phyloP scores from a whole-genome alignment of 306 rosid species.

The Rubus parviflorus region DNA sequence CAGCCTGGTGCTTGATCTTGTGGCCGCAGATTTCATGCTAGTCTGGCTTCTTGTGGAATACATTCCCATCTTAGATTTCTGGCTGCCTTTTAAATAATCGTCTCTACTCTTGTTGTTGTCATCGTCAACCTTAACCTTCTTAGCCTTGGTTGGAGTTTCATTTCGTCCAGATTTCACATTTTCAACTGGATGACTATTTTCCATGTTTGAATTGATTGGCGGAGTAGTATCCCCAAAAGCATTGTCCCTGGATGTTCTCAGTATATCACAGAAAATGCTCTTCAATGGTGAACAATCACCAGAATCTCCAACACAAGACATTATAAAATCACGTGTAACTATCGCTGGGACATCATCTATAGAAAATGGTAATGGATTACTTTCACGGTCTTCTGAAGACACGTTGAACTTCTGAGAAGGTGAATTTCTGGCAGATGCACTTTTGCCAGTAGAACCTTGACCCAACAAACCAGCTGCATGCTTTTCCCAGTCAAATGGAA shows the following conservation, averaged over 20 bases:
- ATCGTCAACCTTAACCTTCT: neutral
- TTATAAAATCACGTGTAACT: slow-evolving; percentile 26
- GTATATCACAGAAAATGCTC: slow-evolving; percentile 18
- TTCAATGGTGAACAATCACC: slow-evolving; percentile 21
- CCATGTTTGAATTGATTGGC: neutral
- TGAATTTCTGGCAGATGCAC: slow-evolving; percentile 11
- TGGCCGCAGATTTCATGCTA: neutral
- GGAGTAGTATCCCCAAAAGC: slow-evolving; percentile 13
- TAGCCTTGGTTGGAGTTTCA: neutral
- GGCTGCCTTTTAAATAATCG: neutral
- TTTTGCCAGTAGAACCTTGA: slow-evolving; percentile 11
- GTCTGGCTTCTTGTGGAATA: slow-evolving; percentile 38
- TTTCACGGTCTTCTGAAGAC: slow-evolving; percentile 11
- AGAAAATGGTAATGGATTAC: slow-evolving; percentile 21
- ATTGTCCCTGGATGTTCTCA: slow-evolving; percentile 13
- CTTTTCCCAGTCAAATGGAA: slow-evolving; percentile 75
- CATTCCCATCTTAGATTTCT: slow-evolving; percentile 1
- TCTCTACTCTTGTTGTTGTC: neutral
- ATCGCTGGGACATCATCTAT: slow-evolving; percentile 27
- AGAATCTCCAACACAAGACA: slow-evolving; percentile 33
- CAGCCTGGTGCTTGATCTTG: slow-evolving; percentile 14
- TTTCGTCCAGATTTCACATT: slow-evolving; percentile 7
- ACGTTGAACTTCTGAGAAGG: slow-evolving; percentile 28
- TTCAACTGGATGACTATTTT: neutral
- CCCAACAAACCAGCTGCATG: slow-evolving; percentile 25